Evolutionary conservation across 2,329 filamentous ascomycete genomes (phyloP), one percentile per base, ranked within the genome.

Genomic region (Pseudogymnoascus sp.): DNA sequence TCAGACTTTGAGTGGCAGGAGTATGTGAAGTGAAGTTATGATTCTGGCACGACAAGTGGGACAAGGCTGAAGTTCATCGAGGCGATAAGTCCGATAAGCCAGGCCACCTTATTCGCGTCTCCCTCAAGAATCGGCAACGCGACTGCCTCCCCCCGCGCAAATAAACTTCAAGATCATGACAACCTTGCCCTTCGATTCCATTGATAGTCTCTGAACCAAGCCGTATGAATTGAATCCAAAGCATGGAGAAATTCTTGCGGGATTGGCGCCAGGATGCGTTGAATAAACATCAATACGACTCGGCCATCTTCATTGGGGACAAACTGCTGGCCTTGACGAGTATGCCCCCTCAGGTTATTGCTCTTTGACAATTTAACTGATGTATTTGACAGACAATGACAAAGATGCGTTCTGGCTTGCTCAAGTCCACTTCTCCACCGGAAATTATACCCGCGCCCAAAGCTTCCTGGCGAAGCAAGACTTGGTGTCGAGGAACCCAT

Each of bases 331-430:
- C 95, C 64, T 81, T 99, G 72, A 97, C 93, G 39, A 91, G 93
- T 97, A 77, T 69, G 85, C 2, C 29, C 29, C n/a, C 51, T 6
- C 51, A 57, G 3, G 16, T 12, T 39, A 45, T 12, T n/a, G 3
- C 12, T 57, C 36, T 42, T 40, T 39, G 16, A 57, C n/a, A 11
- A 21, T 12, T 45, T 34, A 64, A 45, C 37, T 60, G 51, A 62
- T 63, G 61, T 11, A 8, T 14, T 34, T n/a, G 21, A 14, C 68
- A 97, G 95, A 93, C 72, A 90, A 93, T 74, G 92, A 96, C 72
- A 88, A 91, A 68, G 95, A 99, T 75, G 93, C 93, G 42, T 96
- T 96, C 73, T 97, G 92, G 89, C 87, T 99, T 47, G 95, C 95
- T n/a, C 93, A 97, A 77, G 91, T 96, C 39, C 93, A 99, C 77